A percentile compares a stretch with the other conserved stretches of the same genome.
Conservation (phyloP, 2,329 filamentous ascomycete species). For the Ophiostoma australiae region DNA sequence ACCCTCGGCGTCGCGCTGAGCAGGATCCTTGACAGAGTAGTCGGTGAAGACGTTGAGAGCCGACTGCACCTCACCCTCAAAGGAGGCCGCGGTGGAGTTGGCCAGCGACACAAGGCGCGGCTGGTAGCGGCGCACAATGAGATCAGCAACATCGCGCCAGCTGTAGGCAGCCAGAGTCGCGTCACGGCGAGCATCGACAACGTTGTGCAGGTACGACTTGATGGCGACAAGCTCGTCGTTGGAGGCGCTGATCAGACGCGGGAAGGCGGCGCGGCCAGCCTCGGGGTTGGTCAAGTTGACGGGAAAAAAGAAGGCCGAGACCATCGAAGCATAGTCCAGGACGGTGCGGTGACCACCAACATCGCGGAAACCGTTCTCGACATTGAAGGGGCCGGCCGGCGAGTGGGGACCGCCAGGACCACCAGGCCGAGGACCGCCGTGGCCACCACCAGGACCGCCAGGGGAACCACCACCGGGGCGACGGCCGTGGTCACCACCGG, state of each 20-base stretch:
- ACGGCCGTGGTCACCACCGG: not conserved
- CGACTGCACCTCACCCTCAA: constrained; percentile 3
- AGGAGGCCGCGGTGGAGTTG: constrained; percentile 7
- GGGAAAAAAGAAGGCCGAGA: constrained; percentile 23
- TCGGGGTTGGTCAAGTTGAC: constrained; percentile 23
- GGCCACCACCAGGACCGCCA: not conserved
- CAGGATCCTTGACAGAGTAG: constrained; percentile 14
- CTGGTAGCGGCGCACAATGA: constrained; percentile 21
- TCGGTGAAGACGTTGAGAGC: constrained; percentile 16
- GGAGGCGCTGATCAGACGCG: constrained; percentile 14
- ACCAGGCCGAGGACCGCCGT: not conserved
- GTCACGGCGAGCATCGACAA: constrained; percentile 15
- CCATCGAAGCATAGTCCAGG: constrained; percentile 23
- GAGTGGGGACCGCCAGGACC: constrained; percentile 15
- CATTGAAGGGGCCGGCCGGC: constrained; percentile 13
- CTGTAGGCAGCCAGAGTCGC: not conserved
- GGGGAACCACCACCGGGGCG: not conserved
- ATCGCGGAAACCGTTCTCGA: constrained; percentile 20
- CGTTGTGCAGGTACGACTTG: constrained; percentile 16
- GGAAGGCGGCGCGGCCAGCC: not conserved
- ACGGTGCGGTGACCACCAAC: constrained; percentile 21
- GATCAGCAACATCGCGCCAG: constrained; percentile 24
- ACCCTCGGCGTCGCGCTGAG: constrained; percentile 18
- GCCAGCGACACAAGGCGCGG: constrained; percentile 16
- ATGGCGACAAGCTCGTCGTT: constrained; percentile 18